Conservation (phyloP, 2,329 filamentous ascomycete species). For the Ophiosphaerella herpotricha region DNA sequence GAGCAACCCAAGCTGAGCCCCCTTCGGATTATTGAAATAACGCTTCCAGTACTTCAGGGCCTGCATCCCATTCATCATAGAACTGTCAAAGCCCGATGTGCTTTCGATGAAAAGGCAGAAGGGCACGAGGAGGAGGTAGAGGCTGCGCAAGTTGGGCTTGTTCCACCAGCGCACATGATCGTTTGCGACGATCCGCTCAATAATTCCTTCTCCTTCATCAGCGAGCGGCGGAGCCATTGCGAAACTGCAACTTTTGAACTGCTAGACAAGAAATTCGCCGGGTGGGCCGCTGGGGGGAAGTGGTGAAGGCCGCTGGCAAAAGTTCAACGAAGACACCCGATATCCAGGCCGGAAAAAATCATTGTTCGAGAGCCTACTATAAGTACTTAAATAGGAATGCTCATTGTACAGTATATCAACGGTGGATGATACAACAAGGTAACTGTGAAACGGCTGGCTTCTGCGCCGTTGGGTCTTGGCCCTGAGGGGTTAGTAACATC, state of each 20-base stretch:
- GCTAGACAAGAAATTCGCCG: constrained; percentile 1
- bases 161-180: constrained; percentile 59
- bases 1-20: constrained; percentile 58
- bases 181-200: constrained; percentile 39
- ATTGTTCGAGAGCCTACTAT: no score
- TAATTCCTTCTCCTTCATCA: constrained; percentile 25
- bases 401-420: background rate
- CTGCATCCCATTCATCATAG: constrained; percentile 48
- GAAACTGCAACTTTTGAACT: no score
- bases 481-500: constrained; percentile 18
- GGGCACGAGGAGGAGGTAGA: constrained; percentile 64
- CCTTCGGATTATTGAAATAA: constrained; percentile 55
- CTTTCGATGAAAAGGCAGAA: constrained; percentile 67
- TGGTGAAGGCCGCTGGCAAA: no score
- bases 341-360: no score
- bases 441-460: constrained; percentile 9
- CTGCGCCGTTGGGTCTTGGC: constrained; percentile 20
- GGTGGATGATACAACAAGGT: background rate
- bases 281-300: background rate
- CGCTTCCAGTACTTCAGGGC: constrained; percentile 47
- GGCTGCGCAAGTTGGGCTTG: constrained; percentile 62
- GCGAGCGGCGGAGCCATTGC: constrained; percentile 30
- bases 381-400: no score
- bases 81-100: constrained; percentile 63
- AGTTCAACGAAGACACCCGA: no score